Percentiles rank a stretch among this genome's conserved stretches.
These are phyloP conservation scores for Phytophthora meadii DNA, from an alignment of 352 stramenopile species.

Conservation along the genomic window DNA sequence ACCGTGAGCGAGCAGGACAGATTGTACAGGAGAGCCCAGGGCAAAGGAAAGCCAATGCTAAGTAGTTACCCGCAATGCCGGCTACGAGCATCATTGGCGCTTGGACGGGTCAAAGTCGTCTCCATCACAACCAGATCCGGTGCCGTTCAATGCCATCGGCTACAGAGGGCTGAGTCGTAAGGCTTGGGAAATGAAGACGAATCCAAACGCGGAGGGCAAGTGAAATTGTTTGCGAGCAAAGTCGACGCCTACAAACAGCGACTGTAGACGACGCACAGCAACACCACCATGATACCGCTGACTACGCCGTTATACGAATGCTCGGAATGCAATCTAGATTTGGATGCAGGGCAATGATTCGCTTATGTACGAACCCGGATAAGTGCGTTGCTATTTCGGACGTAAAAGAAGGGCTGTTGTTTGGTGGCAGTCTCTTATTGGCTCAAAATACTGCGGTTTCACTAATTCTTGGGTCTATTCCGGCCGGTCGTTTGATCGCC, in stretches of 20 bases:
- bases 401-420: constrained; percentile 33
- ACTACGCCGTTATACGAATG: too few species aligned
- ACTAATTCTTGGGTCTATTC: constrained; percentile 36
- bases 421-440: constrained; percentile 63
- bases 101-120: constrained; percentile 44
- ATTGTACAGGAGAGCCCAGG: constrained; percentile 2
- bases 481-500: constrained; percentile 34
- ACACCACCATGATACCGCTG: background rate
- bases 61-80: constrained; percentile 56
- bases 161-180: background rate
- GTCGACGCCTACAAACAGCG: constrained; percentile 7
- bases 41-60: constrained; percentile 3
- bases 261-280: constrained; percentile 5
- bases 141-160: constrained; percentile 25
- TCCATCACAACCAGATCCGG: constrained; percentile 33
- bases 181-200: background rate
- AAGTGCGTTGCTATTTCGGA: constrained; percentile 15
- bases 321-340: background rate
- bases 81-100: constrained; percentile 43
- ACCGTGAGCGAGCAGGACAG: constrained; percentile 25
- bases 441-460: constrained; percentile 27
- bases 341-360: background rate
- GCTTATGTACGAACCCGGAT: background rate
- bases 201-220: constrained; percentile 9
- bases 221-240: constrained; percentile 27